Base-by-base conservation (phyloP, 176 grass and related monocot species). In the Elymus sibiricus region DNA sequence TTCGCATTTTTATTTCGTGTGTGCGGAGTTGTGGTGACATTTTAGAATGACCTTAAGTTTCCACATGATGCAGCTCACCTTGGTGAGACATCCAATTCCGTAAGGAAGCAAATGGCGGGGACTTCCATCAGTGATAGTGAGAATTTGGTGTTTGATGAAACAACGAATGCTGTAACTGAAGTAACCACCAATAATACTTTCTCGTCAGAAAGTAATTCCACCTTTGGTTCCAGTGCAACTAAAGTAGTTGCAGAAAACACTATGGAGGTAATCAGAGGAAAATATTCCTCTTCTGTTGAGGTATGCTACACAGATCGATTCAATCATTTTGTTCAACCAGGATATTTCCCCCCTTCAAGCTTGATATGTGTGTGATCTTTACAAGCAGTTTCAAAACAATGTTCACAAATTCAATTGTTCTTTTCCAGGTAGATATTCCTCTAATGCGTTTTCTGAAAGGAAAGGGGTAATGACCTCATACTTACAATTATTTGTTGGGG, bases 391-490 rank as follows among this genome's bases (percentile, higher is more conserved):
- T 85, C 42, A 0, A 21, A 69, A 53, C 26, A 70, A 6, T 63
- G n/a, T 55, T 93, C 40, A 83, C 80, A 71, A 7, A 53, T 86
- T 68, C 12, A 61, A 11, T 11, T 74, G 13, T 93, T 74, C 31
- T 31, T 73, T 90, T 75, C 38, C 90, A 98, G 93, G 93, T 95
- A 79, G 91, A 92, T 88, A 43, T 43, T 87, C 86, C 93, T 49
- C 83, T 95, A 34, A 90, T 84, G 53, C 89, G 59, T 70, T 98
- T 95, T 84, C 70, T 98, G 67, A 93, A 90, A 89, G 93, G 93
- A 84, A 92, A 86, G 37, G 85, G 93, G 95, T 95, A 98, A 29
- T 73, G 28, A 5, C 37, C 79, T 88, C 79, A 69, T 59, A 69
- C 61, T 12, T 29, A 1, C 56, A 11, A 44, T 76, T 49, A 24